Base-by-base conservation (phyloP, 2,329 filamentous ascomycete genomes). In the Lecanosticta acicola region DNA sequence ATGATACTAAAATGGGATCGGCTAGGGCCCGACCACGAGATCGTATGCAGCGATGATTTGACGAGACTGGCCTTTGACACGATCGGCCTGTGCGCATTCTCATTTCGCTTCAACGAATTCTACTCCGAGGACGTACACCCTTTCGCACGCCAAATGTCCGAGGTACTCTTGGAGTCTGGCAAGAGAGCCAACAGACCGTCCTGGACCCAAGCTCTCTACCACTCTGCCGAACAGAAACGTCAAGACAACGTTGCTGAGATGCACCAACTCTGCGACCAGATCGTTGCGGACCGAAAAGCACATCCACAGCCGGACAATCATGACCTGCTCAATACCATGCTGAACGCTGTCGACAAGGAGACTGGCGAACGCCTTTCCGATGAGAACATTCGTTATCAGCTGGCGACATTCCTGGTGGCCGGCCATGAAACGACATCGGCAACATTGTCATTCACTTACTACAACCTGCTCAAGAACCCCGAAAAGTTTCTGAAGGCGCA, bases 61-160 rank as follows among this genome's bases (percentile, higher is more conserved):
- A 86, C 84, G 2, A 76, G 84, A n/a, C 68, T 88, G 24, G 80
- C 84, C 0, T 73, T 89, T 2, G 85, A 89, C 60, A 84, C 83
- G 0, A 74, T 89, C 7, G 82, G 81, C 1, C 72, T 89, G n/a
- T 55, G 54, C 33, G 45, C 46, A 9, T 52, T 56, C 49, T 77
- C 78, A 32, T 83, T 75, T 48, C 79, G 84, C 14, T 88, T 88
- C 72, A 88, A 88, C 66, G 83, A 78, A 1, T 58, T 57, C 44
- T 89, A 88, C 59, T 72, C 73, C 20, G 77, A 85, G 11, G 71
- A 79, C 7, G 68, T 84, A 62, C 85, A 89, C 54, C 83, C 84
- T 0, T 88, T 89, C 55, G 73, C 87, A 32, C 63, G 73, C 36
- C 77, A 81, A 26, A 87, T 88, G 84, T 72, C 72, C 1, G 72